Conservation (phyloP, 345 rosid species). For the Arabidopsis arenosa region DNA sequence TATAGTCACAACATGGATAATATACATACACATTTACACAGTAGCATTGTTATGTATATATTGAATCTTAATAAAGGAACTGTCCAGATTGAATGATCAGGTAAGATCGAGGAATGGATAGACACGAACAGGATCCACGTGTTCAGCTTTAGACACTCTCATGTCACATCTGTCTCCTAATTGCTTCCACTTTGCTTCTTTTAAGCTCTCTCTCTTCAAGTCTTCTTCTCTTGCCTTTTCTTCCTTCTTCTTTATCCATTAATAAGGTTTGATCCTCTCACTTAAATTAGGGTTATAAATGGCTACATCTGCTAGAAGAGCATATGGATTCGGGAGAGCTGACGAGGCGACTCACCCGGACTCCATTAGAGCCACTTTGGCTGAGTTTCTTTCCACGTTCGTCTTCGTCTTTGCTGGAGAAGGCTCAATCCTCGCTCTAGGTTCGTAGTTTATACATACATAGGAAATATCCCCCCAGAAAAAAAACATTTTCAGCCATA, state of each 20-base stretch:
- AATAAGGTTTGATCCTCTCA: slow-evolving; percentile 15
- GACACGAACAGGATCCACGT: slow-evolving; percentile 47
- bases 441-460: slow-evolving; percentile 11
- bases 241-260: slow-evolving; percentile 9
- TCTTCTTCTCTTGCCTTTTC: slow-evolving; percentile 10
- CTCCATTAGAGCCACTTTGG: slow-evolving; percentile 58
- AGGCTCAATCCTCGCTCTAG: slow-evolving; percentile 77
- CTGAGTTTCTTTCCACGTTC: slow-evolving; percentile 73
- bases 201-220: slow-evolving; percentile 18
- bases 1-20: slow-evolving; percentile 15
- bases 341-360: slow-evolving; percentile 50
- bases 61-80: slow-evolving; percentile 21
- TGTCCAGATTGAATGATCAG: slow-evolving; percentile 34
- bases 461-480: neutral
- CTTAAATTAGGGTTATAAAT: slow-evolving; percentile 19
- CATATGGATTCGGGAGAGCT: slow-evolving; percentile 45
- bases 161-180: slow-evolving; percentile 43
- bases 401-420: slow-evolving; percentile 81
- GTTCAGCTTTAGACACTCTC: slow-evolving; percentile 33
- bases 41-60: neutral
- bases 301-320: slow-evolving; percentile 45
- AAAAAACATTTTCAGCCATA: neutral
- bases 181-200: slow-evolving; percentile 26
- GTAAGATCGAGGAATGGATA: slow-evolving; percentile 41
- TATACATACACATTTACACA: slow-evolving; percentile 13